Base-by-base conservation (phyloP, 78 protist species). In the Isochrysis galbana region DNA sequence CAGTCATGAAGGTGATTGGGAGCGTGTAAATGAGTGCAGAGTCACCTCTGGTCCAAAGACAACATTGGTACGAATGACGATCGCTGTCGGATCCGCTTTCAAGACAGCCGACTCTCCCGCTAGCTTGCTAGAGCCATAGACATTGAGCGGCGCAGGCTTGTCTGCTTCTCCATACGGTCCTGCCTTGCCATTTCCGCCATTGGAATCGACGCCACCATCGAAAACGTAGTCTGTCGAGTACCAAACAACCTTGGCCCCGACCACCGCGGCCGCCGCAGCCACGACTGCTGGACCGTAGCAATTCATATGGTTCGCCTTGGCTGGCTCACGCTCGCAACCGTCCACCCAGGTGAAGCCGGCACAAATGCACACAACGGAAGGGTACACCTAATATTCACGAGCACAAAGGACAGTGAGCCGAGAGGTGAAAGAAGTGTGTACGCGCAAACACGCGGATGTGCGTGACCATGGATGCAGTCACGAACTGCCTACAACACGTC, bases 181-280 rank as follows among this genome's bases (percentile, higher is more conserved):
- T 11, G 74, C 74, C 29, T 17, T 32, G 10, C 74, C 23, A 10
- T 61, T 21, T 23, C 29, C 34, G 34, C 41, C 80, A 0, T 34
- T 19, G 39, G 5, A 2, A 14, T 4, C 5, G 39, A 19, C 34
- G 80, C 80, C 80, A 41, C 80, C 84, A 29, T 36, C 23, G 46
- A 77, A 39, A 46, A 77, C 84, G 46, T 77, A 77, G n/a, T 77
- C 84, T 4, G 84, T 77, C 46, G 84, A 77, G 84, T 77, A 77
- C 84, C 84, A 77, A n/a, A 77, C 84, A 21, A 21, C 26, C 47
- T 39, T 36, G 17, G 84, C 84, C 14, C 84, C 84, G 84, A 17
- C 19, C 46, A 1, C n/a, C 34, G 17, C 17, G 48, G 84, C 84
- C 29, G 46, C 84, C 5, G 84, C 84, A 7, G 84, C 84, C 34